A percentile compares a stretch with the other conserved stretches of the same genome.
Evolutionary conservation across 306 rosid species (phyloP).

Genomic region (Sophora flavescens): DNA sequence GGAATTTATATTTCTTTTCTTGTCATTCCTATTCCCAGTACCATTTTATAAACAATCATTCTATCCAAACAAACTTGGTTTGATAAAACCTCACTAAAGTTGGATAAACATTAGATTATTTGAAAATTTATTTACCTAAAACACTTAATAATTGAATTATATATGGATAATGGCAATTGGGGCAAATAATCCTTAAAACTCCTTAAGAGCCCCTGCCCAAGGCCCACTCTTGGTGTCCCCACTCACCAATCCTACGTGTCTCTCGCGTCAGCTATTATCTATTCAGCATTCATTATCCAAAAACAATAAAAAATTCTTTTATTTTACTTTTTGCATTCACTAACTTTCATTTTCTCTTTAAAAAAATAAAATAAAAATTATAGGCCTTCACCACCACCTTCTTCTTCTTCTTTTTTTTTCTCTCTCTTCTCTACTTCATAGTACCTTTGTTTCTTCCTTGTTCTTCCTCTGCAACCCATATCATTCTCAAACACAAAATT

Average conservation of each 20-base stretch:
- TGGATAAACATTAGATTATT: background rate
- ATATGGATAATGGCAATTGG: background rate
- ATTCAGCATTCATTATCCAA: background rate
- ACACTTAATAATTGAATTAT: background rate
- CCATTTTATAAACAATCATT: background rate
- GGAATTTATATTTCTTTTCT: no score
- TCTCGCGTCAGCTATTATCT: background rate
- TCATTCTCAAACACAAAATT: conserved; percentile 14
- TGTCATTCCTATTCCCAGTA: background rate
- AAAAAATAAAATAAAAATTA: conserved; percentile 2
- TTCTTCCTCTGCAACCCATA: conserved; percentile 54
- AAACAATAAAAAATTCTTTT: background rate
- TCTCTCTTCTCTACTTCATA: background rate
- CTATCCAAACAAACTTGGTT: background rate
- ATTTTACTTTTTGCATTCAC: background rate
- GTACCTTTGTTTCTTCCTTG: conserved; percentile 28
- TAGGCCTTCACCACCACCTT: conserved; percentile 11
- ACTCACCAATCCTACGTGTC: background rate
- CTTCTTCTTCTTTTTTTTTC: conserved; percentile 11
- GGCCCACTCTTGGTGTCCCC: background rate
- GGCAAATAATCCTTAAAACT: no score
- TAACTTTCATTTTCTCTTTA: background rate
- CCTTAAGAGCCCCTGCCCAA: no score
- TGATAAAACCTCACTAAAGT: background rate
- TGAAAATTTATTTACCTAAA: background rate